Evolutionary conservation across 495 filamentous ascomycete genomes (phyloP).

Genomic region (Usnea hakonensis): DNA sequence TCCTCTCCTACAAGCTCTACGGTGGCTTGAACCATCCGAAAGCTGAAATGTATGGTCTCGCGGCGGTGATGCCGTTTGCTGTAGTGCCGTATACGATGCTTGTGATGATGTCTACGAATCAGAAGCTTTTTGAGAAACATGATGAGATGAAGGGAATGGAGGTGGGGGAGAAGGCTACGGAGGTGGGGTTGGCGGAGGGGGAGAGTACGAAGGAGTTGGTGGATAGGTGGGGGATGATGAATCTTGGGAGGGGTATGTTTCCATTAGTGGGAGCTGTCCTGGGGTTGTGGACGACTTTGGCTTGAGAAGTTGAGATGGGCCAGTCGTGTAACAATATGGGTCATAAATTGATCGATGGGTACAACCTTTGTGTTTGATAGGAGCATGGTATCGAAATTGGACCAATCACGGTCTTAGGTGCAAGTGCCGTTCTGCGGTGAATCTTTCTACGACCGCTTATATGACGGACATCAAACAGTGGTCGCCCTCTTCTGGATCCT

Average conservation of each 20-base stretch:
- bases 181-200: conserved; percentile 28
- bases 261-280: conserved; percentile 21
- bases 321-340: background rate
- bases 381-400: background rate
- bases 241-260: conserved; percentile 39
- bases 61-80: conserved; percentile 34
- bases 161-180: conserved; percentile 26
- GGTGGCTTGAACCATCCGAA: conserved; percentile 19
- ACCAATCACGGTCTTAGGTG: background rate
- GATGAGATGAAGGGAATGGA: conserved; percentile 26
- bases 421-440: background rate
- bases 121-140: conserved; percentile 31
- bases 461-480: background rate
- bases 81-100: conserved; percentile 45
- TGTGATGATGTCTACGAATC: conserved; percentile 39
- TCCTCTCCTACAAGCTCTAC: conserved; percentile 36
- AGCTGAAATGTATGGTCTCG: conserved; percentile 34
- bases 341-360: background rate
- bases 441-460: background rate
- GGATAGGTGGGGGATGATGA: conserved; percentile 48
- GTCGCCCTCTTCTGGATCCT: background rate
- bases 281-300: conserved; percentile 18
- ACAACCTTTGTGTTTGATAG: background rate
- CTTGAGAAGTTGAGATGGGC: background rate
- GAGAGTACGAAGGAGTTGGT: conserved; percentile 42